Evolutionary conservation across 2,329 filamentous ascomycete species (phyloP).

Genomic region (Alternaria ventricosa): DNA sequence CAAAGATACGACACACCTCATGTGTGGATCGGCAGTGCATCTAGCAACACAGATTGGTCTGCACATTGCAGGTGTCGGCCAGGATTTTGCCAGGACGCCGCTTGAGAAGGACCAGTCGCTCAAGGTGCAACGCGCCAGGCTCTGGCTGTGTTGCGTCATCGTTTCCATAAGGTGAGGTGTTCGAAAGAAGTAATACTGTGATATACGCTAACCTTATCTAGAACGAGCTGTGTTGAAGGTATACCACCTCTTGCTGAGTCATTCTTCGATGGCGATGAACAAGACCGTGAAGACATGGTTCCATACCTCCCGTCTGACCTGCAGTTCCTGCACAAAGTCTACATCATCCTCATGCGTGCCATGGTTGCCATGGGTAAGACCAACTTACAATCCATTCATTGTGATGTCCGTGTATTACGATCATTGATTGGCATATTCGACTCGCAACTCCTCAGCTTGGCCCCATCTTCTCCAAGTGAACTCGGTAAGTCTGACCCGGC

Average conservation of each 20-base stretch:
- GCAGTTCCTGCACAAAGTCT: slow-evolving; percentile 44
- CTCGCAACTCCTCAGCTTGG: slow-evolving; percentile 40
- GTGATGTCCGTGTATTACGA: slow-evolving; percentile 39
- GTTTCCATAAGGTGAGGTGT: slow-evolving; percentile 43
- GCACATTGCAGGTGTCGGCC: slow-evolving; percentile 48
- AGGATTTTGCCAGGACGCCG: slow-evolving; percentile 50
- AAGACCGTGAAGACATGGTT: slow-evolving; percentile 42
- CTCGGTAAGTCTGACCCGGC: slow-evolving; percentile 30
- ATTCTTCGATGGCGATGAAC: slow-evolving; percentile 42
- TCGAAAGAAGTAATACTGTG: background rate
- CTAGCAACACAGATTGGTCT: slow-evolving; percentile 52
- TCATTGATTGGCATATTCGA: slow-evolving; percentile 47
- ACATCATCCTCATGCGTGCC: slow-evolving; percentile 42
- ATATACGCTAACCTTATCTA: slow-evolving; percentile 20
- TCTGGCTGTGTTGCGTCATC: slow-evolving; percentile 49
- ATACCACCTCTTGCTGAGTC: slow-evolving; percentile 46
- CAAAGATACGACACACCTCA: slow-evolving; percentile 49
- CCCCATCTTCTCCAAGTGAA: slow-evolving; percentile 39
- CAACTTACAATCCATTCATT: slow-evolving; percentile 40
- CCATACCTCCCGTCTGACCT: slow-evolving; percentile 38
- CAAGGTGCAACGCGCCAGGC: slow-evolving; percentile 42
- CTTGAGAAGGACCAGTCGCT: slow-evolving; percentile 46
- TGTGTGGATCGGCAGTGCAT: slow-evolving; percentile 51
- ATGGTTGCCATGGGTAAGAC: slow-evolving; percentile 44
- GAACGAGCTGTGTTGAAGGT: slow-evolving; percentile 43